These are phyloP conservation scores for Candida golubevii DNA, from an alignment of 805 yeast species.

Conservation along the genomic window DNA sequence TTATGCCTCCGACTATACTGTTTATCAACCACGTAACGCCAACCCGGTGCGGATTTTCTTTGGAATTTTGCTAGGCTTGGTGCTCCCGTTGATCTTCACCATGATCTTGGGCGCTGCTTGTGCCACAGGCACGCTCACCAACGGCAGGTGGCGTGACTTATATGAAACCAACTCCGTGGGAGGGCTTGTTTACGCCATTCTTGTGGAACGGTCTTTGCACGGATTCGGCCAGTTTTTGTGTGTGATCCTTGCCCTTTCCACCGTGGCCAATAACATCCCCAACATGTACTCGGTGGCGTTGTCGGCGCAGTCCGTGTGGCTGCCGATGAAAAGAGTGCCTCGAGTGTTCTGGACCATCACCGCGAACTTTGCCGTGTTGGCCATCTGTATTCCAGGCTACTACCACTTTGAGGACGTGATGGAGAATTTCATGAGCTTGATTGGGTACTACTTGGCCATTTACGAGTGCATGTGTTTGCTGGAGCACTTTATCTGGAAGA, in stretches of 20 bases:
- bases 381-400: slow-evolving; percentile 85
- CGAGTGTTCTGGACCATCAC: slow-evolving; percentile 76
- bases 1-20: slow-evolving; percentile 88
- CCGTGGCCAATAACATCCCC: slow-evolving; percentile 89
- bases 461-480: slow-evolving; percentile 71
- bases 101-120: slow-evolving; percentile 85
- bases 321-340: slow-evolving; percentile 69
- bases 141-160: slow-evolving; percentile 40
- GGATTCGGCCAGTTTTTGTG: slow-evolving; percentile 89
- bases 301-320: slow-evolving; percentile 82
- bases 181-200: slow-evolving; percentile 75
- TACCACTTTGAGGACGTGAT: slow-evolving; percentile 68
- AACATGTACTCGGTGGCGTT: slow-evolving; percentile 89
- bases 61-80: slow-evolving; percentile 60
- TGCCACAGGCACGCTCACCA: slow-evolving; percentile 57
- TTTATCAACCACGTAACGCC: slow-evolving; percentile 70
- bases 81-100: slow-evolving; percentile 65
- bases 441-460: slow-evolving; percentile 87
- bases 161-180: slow-evolving; percentile 61
- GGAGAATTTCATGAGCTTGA: slow-evolving; percentile 84
- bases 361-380: slow-evolving; percentile 75
- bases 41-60: slow-evolving; percentile 57
- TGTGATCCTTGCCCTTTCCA: slow-evolving; percentile 78
- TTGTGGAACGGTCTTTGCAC: slow-evolving; percentile 76
- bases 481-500: slow-evolving; percentile 79